A percentile compares a stretch with the other conserved stretches of the same genome.
Evolutionary conservation across 352 stramenopile species (phyloP).

Genomic region (Globisporangium emineosum): DNA sequence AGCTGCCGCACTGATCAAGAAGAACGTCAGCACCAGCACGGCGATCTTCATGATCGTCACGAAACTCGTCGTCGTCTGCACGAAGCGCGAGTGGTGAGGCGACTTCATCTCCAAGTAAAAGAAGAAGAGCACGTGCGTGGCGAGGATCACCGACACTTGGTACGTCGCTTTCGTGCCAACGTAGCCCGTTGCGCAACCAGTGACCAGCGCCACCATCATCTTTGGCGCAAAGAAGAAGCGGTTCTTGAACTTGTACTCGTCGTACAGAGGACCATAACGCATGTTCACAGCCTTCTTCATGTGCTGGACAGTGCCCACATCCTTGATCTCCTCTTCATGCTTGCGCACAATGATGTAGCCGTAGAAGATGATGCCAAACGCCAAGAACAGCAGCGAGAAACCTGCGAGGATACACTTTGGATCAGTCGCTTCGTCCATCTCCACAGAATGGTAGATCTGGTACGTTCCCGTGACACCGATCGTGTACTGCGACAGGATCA

Average conservation of each 20-base stretch:
- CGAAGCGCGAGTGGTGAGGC: slow-evolving; percentile 65
- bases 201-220: slow-evolving; percentile 67
- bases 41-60: slow-evolving; percentile 79
- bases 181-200: slow-evolving; percentile 55
- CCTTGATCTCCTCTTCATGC: slow-evolving; percentile 69
- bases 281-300: slow-evolving; percentile 82
- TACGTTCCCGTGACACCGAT: slow-evolving; percentile 82
- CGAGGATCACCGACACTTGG: slow-evolving; percentile 57
- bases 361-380: slow-evolving; percentile 75
- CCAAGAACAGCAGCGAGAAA: slow-evolving; percentile 57
- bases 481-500: slow-evolving; percentile 83
- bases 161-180: slow-evolving; percentile 44
- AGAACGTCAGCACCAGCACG: slow-evolving; percentile 69
- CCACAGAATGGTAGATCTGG: slow-evolving; percentile 78
- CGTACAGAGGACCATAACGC: slow-evolving; percentile 79
- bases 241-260: slow-evolving; percentile 88
- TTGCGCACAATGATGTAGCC: slow-evolving; percentile 68
- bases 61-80: slow-evolving; percentile 70
- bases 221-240: slow-evolving; percentile 84
- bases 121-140: slow-evolving; percentile 61
- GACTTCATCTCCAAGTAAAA: slow-evolving; percentile 71
- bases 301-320: slow-evolving; percentile 75
- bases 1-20: slow-evolving; percentile 55
- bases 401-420: slow-evolving; percentile 66
- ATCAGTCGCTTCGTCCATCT: slow-evolving; percentile 48